These are phyloP conservation scores for Meira miltonrushii DNA, from an alignment of 1,284 basidiomycete species.

Conservation along the genomic window DNA sequence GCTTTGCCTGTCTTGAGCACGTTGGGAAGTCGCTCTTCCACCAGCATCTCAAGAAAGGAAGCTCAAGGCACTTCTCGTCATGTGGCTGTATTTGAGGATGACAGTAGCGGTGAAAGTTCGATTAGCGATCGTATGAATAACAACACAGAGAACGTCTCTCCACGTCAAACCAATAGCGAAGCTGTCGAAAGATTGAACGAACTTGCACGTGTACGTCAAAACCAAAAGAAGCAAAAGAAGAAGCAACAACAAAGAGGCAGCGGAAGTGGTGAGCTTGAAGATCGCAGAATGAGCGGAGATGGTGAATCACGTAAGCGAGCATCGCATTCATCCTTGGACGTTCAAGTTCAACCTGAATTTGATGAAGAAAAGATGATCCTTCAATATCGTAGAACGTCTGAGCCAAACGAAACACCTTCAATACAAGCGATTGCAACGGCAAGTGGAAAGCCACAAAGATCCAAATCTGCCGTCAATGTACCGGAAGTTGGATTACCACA, in stretches of 20 bases:
- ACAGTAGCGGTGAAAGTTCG: background rate
- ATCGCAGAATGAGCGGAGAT: no score
- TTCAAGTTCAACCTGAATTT: conserved; percentile 7
- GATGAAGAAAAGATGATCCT: conserved; percentile 2
- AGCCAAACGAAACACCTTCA: background rate
- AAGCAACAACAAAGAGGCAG: background rate
- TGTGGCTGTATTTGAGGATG: conserved; percentile 4
- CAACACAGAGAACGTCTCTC: no score
- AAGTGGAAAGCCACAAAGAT: background rate
- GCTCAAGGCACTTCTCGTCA: background rate
- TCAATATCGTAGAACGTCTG: no score
- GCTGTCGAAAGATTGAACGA: background rate
- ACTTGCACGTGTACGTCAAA: background rate
- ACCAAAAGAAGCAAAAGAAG: background rate
- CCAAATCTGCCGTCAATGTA: background rate
- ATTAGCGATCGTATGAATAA: no score
- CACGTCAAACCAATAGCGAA: background rate
- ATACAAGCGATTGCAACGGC: background rate
- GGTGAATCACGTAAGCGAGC: background rate
- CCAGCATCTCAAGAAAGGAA: conserved; percentile 10
- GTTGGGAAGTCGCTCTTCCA: conserved; percentile 55
- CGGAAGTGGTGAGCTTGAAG: no score
- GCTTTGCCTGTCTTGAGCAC: conserved; percentile 58
- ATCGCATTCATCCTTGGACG: background rate
- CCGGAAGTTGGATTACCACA: conserved; percentile 60